These are phyloP conservation scores for Puccinia hordei DNA, from an alignment of 1,284 basidiomycete species.

Conservation along the genomic window DNA sequence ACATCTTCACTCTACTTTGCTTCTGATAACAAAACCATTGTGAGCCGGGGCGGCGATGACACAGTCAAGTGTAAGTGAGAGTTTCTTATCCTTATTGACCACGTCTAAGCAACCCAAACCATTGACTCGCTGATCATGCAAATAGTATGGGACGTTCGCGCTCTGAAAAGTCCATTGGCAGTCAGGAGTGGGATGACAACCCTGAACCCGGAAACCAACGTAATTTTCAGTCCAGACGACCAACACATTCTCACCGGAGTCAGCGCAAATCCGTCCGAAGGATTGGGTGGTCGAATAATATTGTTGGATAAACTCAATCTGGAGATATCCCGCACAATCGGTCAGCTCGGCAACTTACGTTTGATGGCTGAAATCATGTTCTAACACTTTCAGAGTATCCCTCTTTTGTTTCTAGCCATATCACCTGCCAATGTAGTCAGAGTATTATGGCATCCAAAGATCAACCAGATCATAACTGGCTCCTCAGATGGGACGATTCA, in stretches of 20 bases:
- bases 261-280: conserved; percentile 58
- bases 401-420: conserved; percentile 37
- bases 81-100: not conserved
- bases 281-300: conserved; percentile 33
- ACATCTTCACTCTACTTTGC: conserved; percentile 82
- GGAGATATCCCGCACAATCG: conserved; percentile 33
- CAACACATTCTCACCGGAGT: conserved; percentile 78
- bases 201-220: conserved; percentile 84
- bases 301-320: conserved; percentile 42
- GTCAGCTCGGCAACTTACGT: conserved; percentile 11
- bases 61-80: conserved; percentile 81
- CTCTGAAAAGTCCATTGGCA: conserved; percentile 80
- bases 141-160: conserved; percentile 87
- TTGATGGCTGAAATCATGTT: not conserved
- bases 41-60: conserved; percentile 87
- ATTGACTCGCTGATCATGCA: not conserved
- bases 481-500: conserved; percentile 85
- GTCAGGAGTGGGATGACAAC: conserved; percentile 69
- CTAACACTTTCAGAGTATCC: not conserved
- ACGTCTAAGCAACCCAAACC: not conserved
- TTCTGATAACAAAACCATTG: conserved; percentile 75
- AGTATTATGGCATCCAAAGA: conserved; percentile 91
- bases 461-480: conserved; percentile 90
- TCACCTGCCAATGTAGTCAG: conserved; percentile 75
- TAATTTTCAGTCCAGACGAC: conserved; percentile 89